phyloP scores from a whole-genome alignment of 208 protist species.

The Leishmania arabica region DNA sequence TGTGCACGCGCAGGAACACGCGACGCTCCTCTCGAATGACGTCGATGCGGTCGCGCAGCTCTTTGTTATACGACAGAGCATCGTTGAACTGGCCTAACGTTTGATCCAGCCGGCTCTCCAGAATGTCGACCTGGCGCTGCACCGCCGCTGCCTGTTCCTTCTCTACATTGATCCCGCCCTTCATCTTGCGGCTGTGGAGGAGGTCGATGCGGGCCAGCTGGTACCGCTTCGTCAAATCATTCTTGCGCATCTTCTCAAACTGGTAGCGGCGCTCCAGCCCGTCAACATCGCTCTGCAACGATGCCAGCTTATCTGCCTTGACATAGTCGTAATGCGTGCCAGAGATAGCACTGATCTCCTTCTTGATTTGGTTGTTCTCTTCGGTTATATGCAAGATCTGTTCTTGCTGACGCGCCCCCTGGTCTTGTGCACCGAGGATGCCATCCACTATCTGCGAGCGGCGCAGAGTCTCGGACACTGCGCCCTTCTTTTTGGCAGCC shows the following conservation, averaged over 20 bases:
- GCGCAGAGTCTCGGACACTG: constrained; percentile 49
- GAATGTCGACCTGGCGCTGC: constrained; percentile 93
- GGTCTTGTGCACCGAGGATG: constrained; percentile 62
- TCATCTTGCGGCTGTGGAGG: constrained; percentile 81
- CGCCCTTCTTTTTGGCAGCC: constrained; percentile 24
- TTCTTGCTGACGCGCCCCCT: constrained; percentile 76
- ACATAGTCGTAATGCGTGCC: constrained; percentile 84
- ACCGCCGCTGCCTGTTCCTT: constrained; percentile 90
- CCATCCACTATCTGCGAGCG: constrained; percentile 61
- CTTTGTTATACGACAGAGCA: constrained; percentile 94
- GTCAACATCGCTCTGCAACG: constrained; percentile 86
- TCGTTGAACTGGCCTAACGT: constrained; percentile 97
- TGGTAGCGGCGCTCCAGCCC: constrained; percentile 88
- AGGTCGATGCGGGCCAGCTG: constrained; percentile 88
- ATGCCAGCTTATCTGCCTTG: constrained; percentile 88
- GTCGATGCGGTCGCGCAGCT: constrained; percentile 96
- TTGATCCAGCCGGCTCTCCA: constrained; percentile 96
- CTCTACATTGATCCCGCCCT: constrained; percentile 91
- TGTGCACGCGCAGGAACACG: constrained; percentile 97
- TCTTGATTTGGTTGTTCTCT: constrained; percentile 91
- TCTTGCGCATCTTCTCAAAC: constrained; percentile 93
- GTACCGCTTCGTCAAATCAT: constrained; percentile 87
- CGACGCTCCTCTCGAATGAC: constrained; percentile 95
- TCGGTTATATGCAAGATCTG: constrained; percentile 68
- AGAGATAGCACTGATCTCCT: constrained; percentile 76